Base-by-base conservation (phyloP, 805 yeast species). In the Ogataea trehaloabstinens region DNA sequence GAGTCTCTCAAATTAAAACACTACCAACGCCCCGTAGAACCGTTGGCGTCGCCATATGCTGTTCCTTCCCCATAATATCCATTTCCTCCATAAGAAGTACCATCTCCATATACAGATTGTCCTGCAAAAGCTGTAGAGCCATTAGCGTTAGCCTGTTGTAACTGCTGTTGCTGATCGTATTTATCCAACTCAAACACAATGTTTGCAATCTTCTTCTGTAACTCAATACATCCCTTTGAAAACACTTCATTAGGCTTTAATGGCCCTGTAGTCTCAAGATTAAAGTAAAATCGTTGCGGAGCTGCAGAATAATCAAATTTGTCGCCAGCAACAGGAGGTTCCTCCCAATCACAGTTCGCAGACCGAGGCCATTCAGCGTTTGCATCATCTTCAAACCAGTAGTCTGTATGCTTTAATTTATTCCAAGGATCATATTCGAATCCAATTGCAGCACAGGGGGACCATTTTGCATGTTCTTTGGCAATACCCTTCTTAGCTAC, bases 401-500 rank as follows among this genome's bases (percentile, higher is more conserved):
- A 86, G 53, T 89, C 96, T 0, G 99, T 93, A 61, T 93, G 99
- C 59, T 85, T 83, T 55, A 93, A 73, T 66, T 91, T 93, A 66
- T 93, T 93, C 95, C 96, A 91, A n/a, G 99, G 99, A 57, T 91
- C 99, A 58, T 91, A 91, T 63, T 91, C 99, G 55, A 91, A 91
- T 15, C 95, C 97, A 39, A 91, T 77, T 17, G 98, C 98, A 0
- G 97, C 76, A 50, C 95, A 85, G 10, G 99, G 97, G 5, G 93
- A 82, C 99, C 99, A 93, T 59, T 93, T 93, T 35, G 99, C 96
- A 60, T 93, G 99, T 61, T 93, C 99, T 61, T 90, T 90, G 35
- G 96, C 86, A 42, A 89, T 89, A 31, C 98, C 99, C 69, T 93
- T 93, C 65, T 93, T 93, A 39, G 99, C 99, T 46, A 93, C 84